Conservation (phyloP, 176 grass and related monocot genomes). For the Triticum dicoccoides region DNA sequence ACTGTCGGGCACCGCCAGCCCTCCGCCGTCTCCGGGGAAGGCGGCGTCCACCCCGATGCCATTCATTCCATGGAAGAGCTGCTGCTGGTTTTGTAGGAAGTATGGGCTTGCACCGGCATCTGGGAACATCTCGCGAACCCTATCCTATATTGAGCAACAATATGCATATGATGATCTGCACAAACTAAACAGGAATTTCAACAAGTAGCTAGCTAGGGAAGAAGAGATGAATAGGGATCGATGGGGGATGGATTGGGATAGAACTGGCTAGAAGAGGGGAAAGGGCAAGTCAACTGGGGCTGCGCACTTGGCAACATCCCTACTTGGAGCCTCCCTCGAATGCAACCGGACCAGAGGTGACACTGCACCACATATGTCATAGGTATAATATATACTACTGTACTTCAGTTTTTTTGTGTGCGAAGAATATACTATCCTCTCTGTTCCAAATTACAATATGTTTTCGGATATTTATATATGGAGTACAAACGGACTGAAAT, state of each 20-base stretch:
- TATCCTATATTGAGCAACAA: not conserved
- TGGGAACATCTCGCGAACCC: constrained; percentile 33
- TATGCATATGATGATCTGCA: constrained; percentile 8
- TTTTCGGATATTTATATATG: too few species aligned
- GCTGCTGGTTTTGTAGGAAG: constrained; percentile 37
- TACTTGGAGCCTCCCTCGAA: constrained; percentile 80
- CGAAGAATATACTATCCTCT: not conserved
- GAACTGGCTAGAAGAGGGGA: not conserved
- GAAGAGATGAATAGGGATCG: not conserved
- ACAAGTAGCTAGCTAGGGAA: not conserved
- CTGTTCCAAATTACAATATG: too few species aligned
- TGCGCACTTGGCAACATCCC: constrained; percentile 56
- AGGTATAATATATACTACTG: not conserved
- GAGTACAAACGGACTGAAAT: too few species aligned
- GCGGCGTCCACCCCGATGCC: constrained; percentile 20
- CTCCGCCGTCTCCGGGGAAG: not conserved
- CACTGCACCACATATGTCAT: not conserved
- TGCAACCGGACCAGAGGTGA: constrained; percentile 52
- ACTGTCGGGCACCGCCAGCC: not conserved
- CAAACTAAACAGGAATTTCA: not conserved
- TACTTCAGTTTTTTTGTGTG: not conserved
- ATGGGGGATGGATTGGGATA: not conserved
- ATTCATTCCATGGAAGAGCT: constrained; percentile 17
- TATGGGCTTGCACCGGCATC: constrained; percentile 33
- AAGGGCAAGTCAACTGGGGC: constrained; percentile 40